Percentiles rank a stretch among this genome's conserved stretches.
Evolutionary conservation across 345 rosid genomes (phyloP).

Genomic region (Gossypium turneri): DNA sequence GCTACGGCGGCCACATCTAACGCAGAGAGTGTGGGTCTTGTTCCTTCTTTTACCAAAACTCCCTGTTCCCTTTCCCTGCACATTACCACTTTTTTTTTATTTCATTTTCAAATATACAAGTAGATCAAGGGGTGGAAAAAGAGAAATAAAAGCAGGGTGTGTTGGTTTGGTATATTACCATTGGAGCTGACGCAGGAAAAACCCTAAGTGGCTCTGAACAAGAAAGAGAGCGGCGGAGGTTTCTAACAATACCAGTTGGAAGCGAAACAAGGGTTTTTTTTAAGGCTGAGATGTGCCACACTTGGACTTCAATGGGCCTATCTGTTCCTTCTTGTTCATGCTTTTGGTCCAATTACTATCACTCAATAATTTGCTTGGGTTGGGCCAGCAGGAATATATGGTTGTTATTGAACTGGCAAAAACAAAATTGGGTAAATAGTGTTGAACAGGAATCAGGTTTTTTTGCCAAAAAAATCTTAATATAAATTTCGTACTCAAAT

Average conservation of each 20-base stretch:
- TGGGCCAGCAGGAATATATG: neutral
- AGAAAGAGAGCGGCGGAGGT: slow-evolving; percentile 12
- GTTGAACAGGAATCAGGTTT: no score
- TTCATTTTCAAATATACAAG: neutral
- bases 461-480: no score
- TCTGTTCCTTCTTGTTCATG: neutral
- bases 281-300: neutral
- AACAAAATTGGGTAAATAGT: no score
- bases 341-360: neutral
- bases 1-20: slow-evolving; percentile 97
- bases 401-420: neutral
- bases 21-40: slow-evolving; percentile 97
- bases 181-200: slow-evolving; percentile 25
- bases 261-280: neutral
- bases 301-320: neutral
- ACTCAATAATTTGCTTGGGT: neutral
- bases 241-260: neutral
- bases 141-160: neutral
- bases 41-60: slow-evolving; percentile 99
- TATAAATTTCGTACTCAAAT: no score
- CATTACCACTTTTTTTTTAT: slow-evolving; percentile 11
- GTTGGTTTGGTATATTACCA: slow-evolving; percentile 23
- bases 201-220: slow-evolving; percentile 7
- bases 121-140: neutral
- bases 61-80: slow-evolving; percentile 95